A percentile compares a stretch with the other conserved stretches of the same genome.
Evolutionary conservation across 2,329 filamentous ascomycete species (phyloP).

Genomic region (Calonectria fujianensis): DNA sequence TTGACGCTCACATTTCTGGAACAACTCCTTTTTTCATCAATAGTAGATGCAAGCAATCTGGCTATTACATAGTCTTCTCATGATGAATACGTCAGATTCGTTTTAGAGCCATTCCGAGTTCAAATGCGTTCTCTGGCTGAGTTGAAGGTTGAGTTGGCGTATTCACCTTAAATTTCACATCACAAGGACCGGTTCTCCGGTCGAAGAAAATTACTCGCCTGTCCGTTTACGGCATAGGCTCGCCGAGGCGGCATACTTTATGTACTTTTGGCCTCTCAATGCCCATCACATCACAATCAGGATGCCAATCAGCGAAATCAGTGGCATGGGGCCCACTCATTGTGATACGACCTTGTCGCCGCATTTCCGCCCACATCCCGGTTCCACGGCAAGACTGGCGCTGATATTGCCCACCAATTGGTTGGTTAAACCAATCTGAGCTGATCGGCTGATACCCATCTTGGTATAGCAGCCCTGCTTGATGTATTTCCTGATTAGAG

Average conservation of each 20-base stretch:
- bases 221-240: background rate
- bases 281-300: conserved; percentile 28
- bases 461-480: background rate
- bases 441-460: background rate
- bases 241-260: background rate
- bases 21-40: background rate
- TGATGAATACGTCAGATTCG: conserved; percentile 10
- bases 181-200: conserved; percentile 13
- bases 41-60: too few species aligned
- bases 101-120: conserved; percentile 1
- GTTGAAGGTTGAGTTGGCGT: conserved; percentile 25
- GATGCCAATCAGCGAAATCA: conserved; percentile 36
- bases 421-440: background rate
- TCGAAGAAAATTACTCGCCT: background rate
- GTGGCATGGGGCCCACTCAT: background rate
- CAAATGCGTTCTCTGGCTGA: conserved; percentile 21
- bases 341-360: background rate
- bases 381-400: background rate
- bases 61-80: background rate
- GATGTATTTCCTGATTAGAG: conserved; percentile 19
- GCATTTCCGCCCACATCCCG: conserved; percentile 26
- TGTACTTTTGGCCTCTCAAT: conserved; percentile 17
- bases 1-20: background rate
- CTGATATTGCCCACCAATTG: background rate
- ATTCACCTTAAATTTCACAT: conserved; percentile 30